Evolutionary conservation across 805 yeast genomes (phyloP), one percentile per base, ranked within the genome.

Genomic region (Schizosaccharomyces lindneri): DNA sequence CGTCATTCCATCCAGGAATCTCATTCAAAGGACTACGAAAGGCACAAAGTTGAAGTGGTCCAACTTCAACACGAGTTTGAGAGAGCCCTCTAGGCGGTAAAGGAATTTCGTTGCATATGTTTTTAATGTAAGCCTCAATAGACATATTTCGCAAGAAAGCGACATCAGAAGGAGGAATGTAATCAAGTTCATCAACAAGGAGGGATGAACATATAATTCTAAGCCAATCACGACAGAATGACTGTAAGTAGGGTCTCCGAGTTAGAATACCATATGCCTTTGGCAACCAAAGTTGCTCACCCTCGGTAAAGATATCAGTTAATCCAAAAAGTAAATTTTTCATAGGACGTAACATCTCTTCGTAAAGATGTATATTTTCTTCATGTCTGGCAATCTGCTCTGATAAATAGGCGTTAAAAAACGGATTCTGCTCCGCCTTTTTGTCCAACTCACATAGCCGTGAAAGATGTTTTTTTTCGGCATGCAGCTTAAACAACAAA

Each of bases 181-280:
- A 62, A 21, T 46, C 55, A 7, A 59, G 51, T 29, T 65, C 64
- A 17, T 62, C 64, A 36, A 61, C 51, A 11, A 63, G 39, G 6
- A 65, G 13, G 9, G 43, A 11, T 7, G 43, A 29, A 17, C 60
- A 57, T 36, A 32, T n/a, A 4, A 65, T 59, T 51, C 64, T 63
- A 7, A 65, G 62, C 66, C 66, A 65, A 48, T 65, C 66, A 1
- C 62, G 41, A 43, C 66, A 19, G 36, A 65, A 64, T 5, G 63
- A 41, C 27, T 62, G 48, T 13, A 62, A 59, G 19, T 55, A 13
- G 7, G 48, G 60, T 9, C 63, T 62, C 24, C 64, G 32, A 1
- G 65, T 60, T 2, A 65, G 55, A 21, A 65, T 17, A 5, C 66
- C 66, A 57, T 65, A 65, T 32, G 62, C 64, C 36, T 64, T 27